Conservation (phyloP, 2,329 filamentous ascomycete species). For the Trichoderma koningiopsis region DNA sequence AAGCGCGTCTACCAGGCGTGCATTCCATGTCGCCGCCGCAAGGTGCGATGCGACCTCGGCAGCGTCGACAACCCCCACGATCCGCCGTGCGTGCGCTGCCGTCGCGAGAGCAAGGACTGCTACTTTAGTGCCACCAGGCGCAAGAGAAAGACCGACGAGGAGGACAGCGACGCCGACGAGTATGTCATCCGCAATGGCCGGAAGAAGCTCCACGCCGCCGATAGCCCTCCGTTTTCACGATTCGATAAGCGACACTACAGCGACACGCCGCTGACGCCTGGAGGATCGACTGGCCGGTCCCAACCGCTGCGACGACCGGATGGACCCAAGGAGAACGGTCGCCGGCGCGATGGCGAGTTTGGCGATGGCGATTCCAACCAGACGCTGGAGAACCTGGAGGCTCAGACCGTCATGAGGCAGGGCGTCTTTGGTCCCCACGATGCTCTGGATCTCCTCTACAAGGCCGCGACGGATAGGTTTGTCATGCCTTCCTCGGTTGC, state of each 20-base stretch:
- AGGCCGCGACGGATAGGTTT: constrained; percentile 71
- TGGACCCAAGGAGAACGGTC: constrained; percentile 40
- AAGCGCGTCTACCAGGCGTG: constrained; percentile 66
- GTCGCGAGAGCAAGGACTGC: constrained; percentile 93
- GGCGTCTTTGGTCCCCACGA: constrained; percentile 91
- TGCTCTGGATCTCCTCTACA: constrained; percentile 86
- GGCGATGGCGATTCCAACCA: constrained; percentile 59
- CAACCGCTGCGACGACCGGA: constrained; percentile 68
- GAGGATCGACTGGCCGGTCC: constrained; percentile 64
- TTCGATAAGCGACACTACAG: constrained; percentile 51
- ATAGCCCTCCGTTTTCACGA: constrained; percentile 46
- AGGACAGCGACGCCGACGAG: constrained; percentile 58
- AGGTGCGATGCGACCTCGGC: constrained; percentile 64
- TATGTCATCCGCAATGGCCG: constrained; percentile 74
- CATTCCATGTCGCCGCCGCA: constrained; percentile 63
- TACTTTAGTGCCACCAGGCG: constrained; percentile 93
- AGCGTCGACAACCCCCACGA: constrained; percentile 93
- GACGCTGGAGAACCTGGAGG: constrained; percentile 66
- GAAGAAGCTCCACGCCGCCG: constrained; percentile 61
- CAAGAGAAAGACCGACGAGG: constrained; percentile 77
- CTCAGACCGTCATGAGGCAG: constrained; percentile 63
- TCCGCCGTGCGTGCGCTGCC: constrained; percentile 90
- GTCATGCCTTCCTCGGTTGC: constrained; percentile 32
- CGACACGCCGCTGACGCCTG: constrained; percentile 63
- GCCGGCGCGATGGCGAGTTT: constrained; percentile 41